These are phyloP conservation scores for Huntiella bhutanensis DNA, from an alignment of 2,329 filamentous ascomycete species.

Conservation along the genomic window DNA sequence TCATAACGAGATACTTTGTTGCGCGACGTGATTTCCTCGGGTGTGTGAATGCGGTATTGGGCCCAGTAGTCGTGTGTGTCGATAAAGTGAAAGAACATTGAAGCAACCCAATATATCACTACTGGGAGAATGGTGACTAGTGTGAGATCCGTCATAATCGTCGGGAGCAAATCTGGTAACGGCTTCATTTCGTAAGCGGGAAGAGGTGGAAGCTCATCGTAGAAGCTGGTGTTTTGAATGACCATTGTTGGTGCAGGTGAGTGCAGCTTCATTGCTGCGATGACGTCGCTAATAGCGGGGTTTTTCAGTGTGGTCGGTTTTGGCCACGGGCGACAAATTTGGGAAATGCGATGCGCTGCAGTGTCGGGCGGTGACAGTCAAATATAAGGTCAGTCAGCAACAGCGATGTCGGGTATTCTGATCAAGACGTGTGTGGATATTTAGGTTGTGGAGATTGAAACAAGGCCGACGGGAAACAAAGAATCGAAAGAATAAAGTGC, in stretches of 20 bases:
- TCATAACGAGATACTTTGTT: slow-evolving; percentile 75
- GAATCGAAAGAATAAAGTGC: background rate
- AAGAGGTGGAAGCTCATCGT: slow-evolving; percentile 57
- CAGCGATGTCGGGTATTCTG: no score
- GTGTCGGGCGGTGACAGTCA: background rate
- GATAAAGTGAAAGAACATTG: slow-evolving; percentile 69
- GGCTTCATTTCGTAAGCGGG: slow-evolving; percentile 60
- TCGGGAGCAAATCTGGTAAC: slow-evolving; percentile 49
- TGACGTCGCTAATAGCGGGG: no score
- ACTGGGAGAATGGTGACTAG: slow-evolving; percentile 60
- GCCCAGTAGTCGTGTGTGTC: slow-evolving; percentile 74
- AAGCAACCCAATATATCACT: slow-evolving; percentile 73
- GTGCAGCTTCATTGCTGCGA: background rate
- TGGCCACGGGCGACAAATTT: no score
- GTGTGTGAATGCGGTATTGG: slow-evolving; percentile 85
- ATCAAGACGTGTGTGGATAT: no score
- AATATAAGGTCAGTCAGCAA: no score
- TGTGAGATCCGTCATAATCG: slow-evolving; percentile 61
- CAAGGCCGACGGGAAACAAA: background rate
- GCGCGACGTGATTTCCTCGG: slow-evolving; percentile 69
- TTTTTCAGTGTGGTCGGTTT: no score
- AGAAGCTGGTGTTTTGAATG: slow-evolving; percentile 32
- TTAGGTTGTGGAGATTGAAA: no score
- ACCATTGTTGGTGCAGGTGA: slow-evolving; percentile 20
- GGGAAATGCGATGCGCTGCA: no score